Base-by-base conservation (phyloP, 129 eudicot species). In the Solidago caesia region DNA sequence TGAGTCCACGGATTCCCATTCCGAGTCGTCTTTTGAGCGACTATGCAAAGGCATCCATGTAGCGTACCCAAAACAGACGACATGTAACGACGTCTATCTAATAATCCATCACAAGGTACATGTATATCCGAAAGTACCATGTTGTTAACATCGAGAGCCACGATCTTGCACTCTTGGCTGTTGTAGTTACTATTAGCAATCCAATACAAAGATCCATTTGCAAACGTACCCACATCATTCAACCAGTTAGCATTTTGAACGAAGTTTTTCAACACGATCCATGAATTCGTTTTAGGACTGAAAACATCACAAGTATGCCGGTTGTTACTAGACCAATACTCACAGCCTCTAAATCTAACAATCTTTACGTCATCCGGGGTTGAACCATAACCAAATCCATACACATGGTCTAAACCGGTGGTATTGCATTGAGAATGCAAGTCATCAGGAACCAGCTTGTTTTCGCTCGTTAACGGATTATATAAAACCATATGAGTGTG, bases 351-450 rank as follows among this genome's bases (percentile, higher is more conserved):
- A 33, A 39, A 63, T 45, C 45, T 29, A 63, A 39, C 16, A 4
- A 63, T 39, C 47, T 63, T 63, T 33, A 63, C 12, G 25, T 63
- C 10, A 11, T 63, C 25, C 4, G 45, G 16, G 68, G 44, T 33
- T 63, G 68, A 44, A 63, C 68, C 47, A 29, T 62, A 27, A 16
- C 68, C 68, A 63, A 63, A 63, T 63, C 47, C 68, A 39, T 33
- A 63, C 10, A 41, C 12, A 39, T 63, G 47, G n/a, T 29, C 2
- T 10, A n/a, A n/a, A 57, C 5, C 5, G 2, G 15, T 29, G 8
- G 9, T 7, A 6, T 7, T 12, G 12, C 45, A 13, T 12, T 14
- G 8, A 29, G 45, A 29, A 0, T 13, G 68, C 2, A 21, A 45
- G 29, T 56, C 61, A 4, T 59, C 43, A 8, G 5, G 44, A 63